phyloP scores from a whole-genome alignment of 306 rosid genomes.

The Sicyos edulis region DNA sequence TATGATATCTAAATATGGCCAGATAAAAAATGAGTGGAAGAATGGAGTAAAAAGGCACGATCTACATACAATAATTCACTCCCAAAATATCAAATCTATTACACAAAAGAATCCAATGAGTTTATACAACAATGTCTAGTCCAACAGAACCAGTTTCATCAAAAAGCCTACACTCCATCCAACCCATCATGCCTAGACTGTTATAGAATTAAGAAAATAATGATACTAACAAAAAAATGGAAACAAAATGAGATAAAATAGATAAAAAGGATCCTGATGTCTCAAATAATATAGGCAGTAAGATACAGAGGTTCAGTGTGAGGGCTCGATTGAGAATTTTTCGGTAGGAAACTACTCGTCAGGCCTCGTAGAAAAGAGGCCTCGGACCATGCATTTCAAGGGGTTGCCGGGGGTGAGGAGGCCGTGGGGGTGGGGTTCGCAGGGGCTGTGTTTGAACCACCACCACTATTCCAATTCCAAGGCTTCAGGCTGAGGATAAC shows the following conservation, averaged over 20 bases:
- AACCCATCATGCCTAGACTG: neutral
- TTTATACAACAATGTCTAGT: slow-evolving; percentile 5
- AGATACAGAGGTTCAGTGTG: neutral
- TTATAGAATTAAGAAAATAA: neutral
- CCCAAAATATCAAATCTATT: neutral
- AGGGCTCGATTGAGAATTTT: neutral
- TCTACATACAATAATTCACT: neutral
- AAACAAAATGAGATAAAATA: neutral
- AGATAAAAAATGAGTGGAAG: neutral
- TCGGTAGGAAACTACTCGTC: neutral
- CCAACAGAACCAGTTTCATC: slow-evolving; percentile 12
- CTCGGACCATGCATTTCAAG: neutral
- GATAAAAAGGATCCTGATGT: neutral
- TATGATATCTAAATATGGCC: too few species aligned
- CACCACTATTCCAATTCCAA: slow-evolving; percentile 25
- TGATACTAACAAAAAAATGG: slow-evolving; percentile 10
- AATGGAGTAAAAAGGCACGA: too few species aligned
- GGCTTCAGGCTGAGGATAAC: slow-evolving; percentile 49
- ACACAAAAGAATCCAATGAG: slow-evolving; percentile 11
- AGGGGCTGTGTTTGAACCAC: too few species aligned
- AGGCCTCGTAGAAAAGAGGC: neutral
- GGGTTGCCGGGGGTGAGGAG: neutral
- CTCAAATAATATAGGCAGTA: slow-evolving; percentile 12
- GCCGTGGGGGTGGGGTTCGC: neutral
- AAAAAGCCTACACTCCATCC: neutral